Conservation (phyloP, 1,284 basidiomycete genomes). For the Papiliotrema laurentii region DNA sequence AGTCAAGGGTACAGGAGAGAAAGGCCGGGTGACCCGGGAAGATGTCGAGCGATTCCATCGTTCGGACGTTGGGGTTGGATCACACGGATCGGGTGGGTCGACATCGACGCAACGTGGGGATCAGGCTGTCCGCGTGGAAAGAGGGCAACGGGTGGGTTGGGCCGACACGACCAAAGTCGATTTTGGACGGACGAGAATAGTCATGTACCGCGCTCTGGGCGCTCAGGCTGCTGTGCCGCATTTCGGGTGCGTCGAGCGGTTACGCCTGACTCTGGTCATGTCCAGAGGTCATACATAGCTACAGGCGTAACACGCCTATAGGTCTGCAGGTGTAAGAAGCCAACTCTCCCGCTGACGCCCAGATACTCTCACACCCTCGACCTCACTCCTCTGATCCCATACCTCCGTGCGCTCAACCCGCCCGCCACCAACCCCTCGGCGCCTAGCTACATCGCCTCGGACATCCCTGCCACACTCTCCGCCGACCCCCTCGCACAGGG, state of each 20-base stretch:
- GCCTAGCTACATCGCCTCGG: conserved; percentile 46
- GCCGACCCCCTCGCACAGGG: conserved; percentile 35
- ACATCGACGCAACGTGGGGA: too few species aligned
- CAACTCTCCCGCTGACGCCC: conserved; percentile 1
- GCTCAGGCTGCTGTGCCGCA: conserved; percentile 61
- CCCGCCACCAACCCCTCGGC: conserved; percentile 52
- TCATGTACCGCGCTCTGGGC: conserved; percentile 83
- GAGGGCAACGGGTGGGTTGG: conserved; percentile 7
- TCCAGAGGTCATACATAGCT: too few species aligned
- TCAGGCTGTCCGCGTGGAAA: too few species aligned
- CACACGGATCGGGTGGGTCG: not conserved
- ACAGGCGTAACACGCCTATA: too few species aligned
- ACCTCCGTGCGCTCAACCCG: conserved; percentile 62
- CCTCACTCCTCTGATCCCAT: conserved; percentile 69
- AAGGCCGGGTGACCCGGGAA: conserved; percentile 62
- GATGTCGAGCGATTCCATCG: conserved; percentile 54
- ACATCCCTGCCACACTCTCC: conserved; percentile 53
- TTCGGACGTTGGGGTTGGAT: not conserved
- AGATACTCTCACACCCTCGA: conserved; percentile 67
- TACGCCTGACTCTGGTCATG: too few species aligned
- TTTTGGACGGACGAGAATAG: conserved; percentile 69
- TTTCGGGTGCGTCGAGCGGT: conserved; percentile 57
- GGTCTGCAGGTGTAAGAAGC: not conserved
- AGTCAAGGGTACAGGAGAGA: conserved; percentile 57
- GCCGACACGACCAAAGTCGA: conserved; percentile 55